Conservation (phyloP, 257 asterid species). For the Orobanche coerulescens region DNA sequence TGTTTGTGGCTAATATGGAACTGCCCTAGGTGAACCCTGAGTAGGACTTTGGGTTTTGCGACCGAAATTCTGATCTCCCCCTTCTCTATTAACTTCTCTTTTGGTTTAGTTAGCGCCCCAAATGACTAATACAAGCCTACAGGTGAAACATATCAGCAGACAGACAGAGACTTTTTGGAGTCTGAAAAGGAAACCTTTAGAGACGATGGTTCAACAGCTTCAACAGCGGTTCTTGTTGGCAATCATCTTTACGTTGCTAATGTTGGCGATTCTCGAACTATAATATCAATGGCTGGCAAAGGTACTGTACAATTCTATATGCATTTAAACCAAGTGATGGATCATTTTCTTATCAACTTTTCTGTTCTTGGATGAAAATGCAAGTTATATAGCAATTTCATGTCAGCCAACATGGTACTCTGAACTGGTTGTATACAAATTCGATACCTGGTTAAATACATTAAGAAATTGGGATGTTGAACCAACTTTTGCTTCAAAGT, state of each 20-base stretch:
- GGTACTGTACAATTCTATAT: slow-evolving; percentile 37
- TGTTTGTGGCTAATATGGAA: not conserved
- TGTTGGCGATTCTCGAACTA: slow-evolving; percentile 97
- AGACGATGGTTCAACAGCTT: slow-evolving; percentile 99
- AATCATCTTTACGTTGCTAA: slow-evolving; percentile 94
- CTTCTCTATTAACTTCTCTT: not conserved
- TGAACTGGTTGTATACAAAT: not conserved
- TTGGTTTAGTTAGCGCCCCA: not conserved
- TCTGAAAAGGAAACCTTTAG: slow-evolving; percentile 87
- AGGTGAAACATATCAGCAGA: slow-evolving; percentile 88
- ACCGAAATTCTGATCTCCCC: no score
- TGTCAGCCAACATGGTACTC: not conserved
- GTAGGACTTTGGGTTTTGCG: not conserved
- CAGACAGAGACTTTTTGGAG: slow-evolving; percentile 76
- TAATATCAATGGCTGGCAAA: slow-evolving; percentile 83
- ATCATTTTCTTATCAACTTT: not conserved
- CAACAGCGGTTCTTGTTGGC: slow-evolving; percentile 71
- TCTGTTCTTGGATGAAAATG: slow-evolving; percentile 4
- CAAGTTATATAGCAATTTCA: slow-evolving; percentile 12
- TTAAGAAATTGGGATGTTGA: slow-evolving; percentile 6
- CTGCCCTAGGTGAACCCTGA: not conserved
- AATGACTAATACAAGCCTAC: slow-evolving; percentile 23
- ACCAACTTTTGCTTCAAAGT: not conserved
- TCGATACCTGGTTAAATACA: not conserved
- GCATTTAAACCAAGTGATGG: not conserved